phyloP scores from a whole-genome alignment of 257 asterid species.

The Solanum clarkiae region DNA sequence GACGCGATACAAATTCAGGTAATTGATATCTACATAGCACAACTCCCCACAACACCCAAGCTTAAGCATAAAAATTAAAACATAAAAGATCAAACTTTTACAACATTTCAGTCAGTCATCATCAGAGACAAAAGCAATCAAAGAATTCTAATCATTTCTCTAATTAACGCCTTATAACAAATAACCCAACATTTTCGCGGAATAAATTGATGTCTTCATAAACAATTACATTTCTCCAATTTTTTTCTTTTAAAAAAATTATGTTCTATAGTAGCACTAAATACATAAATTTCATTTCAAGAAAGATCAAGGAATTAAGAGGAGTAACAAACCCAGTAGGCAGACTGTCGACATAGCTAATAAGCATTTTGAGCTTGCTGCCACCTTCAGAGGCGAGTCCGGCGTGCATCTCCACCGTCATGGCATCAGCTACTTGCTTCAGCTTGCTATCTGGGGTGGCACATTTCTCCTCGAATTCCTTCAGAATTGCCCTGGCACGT shows the following conservation, averaged over 20 bases:
- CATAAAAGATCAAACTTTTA: not conserved
- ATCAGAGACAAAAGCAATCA: not conserved
- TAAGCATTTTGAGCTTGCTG: conserved; percentile 82
- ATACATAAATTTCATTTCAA: not conserved
- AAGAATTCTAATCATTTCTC: not conserved
- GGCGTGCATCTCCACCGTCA: conserved; percentile 87
- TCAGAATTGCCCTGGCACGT: conserved; percentile 35
- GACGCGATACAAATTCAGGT: not conserved
- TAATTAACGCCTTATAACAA: not conserved
- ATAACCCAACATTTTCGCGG: not conserved
- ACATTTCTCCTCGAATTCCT: conserved; percentile 69
- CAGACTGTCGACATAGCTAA: conserved; percentile 67
- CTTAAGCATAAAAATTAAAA: not conserved
- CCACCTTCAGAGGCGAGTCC: conserved; percentile 82
- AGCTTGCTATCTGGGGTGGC: conserved; percentile 56
- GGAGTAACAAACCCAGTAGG: conserved; percentile 46
- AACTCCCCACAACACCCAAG: not conserved
- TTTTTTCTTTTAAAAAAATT: not conserved
- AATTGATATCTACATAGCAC: not conserved
- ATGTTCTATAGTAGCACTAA: not conserved
- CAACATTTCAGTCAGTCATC: not conserved
- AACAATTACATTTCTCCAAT: not conserved
- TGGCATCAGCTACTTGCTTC: conserved; percentile 63
- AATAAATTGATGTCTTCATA: not conserved
- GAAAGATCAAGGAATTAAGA: not conserved